Percentiles rank a stretch among this genome's conserved stretches.
Evolutionary conservation across 148 eudicot species (phyloP).

Genomic region (Limonium bicolor): DNA sequence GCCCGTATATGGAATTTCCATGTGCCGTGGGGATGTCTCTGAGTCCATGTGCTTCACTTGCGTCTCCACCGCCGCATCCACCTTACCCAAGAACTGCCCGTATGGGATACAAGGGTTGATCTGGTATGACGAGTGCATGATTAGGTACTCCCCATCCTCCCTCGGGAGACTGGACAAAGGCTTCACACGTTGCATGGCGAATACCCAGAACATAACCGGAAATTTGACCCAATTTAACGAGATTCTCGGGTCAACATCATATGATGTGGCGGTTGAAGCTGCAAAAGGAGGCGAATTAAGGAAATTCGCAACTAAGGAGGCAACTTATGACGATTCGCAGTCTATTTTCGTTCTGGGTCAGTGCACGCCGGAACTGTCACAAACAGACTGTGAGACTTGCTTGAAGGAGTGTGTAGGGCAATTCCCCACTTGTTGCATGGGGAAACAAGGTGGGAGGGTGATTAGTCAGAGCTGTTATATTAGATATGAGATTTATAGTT

Average conservation of each 20-base stretch:
- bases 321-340: slow-evolving; percentile 3
- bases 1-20: slow-evolving; percentile 14
- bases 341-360: slow-evolving; percentile 30
- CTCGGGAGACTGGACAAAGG: not conserved
- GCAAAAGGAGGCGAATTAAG: not conserved
- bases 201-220: no score
- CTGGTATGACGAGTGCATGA: slow-evolving; percentile 25
- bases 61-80: slow-evolving; percentile 7
- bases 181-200: no score
- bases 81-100: slow-evolving; percentile 12
- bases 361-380: slow-evolving; percentile 26
- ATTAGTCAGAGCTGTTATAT: slow-evolving; percentile 26
- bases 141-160: slow-evolving; percentile 25
- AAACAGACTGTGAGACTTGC: slow-evolving; percentile 18
- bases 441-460: slow-evolving; percentile 28
- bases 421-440: slow-evolving; percentile 20
- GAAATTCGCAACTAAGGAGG: slow-evolving; percentile 8
- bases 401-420: slow-evolving; percentile 13
- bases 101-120: slow-evolving; percentile 16
- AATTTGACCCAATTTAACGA: no score
- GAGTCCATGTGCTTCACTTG: slow-evolving; percentile 9
- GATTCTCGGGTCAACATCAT: no score
- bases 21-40: slow-evolving; percentile 14
- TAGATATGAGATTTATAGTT: slow-evolving; percentile 27
- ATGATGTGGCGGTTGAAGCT: slow-evolving; percentile 9